Percentiles rank a stretch among this genome's conserved stretches.
Evolutionary conservation across 1,139 yeast genomes (phyloP).

Genomic region (Taphrina deformans): DNA sequence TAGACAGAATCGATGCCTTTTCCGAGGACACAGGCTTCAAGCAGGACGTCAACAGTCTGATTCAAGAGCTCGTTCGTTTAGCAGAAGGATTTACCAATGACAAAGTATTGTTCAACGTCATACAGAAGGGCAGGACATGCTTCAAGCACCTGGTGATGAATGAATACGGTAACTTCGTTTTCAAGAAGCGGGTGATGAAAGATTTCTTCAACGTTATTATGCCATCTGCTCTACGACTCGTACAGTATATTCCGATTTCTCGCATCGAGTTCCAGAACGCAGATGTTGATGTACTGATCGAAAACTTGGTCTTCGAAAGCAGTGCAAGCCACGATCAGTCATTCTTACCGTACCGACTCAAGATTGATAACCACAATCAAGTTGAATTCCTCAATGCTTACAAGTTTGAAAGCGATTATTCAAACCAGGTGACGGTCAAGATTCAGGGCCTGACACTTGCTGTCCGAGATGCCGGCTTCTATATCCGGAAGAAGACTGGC

Average conservation of each 20-base stretch:
- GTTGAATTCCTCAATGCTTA: constrained; percentile 32
- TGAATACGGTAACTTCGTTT: constrained; percentile 23
- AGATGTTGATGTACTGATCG: constrained; percentile 29
- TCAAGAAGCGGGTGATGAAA: constrained; percentile 32
- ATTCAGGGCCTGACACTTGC: constrained; percentile 20
- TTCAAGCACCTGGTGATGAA: constrained; percentile 23
- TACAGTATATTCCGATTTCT: constrained; percentile 31
- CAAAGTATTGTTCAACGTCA: constrained; percentile 2
- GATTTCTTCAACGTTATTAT: constrained; percentile 32
- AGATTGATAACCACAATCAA: constrained; percentile 25
- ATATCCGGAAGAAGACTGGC: constrained; percentile 33
- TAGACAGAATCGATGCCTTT: constrained; percentile 19
- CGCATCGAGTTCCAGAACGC: constrained; percentile 31
- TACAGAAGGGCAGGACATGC: constrained; percentile 7
- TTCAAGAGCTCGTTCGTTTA: constrained; percentile 18
- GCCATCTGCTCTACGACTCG: constrained; percentile 26
- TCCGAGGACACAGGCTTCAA: constrained; percentile 26
- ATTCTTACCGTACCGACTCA: constrained; percentile 31
- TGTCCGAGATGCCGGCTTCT: constrained; percentile 33
- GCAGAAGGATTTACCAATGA: constrained; percentile 28
- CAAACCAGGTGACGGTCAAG: constrained; percentile 20
- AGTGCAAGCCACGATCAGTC: constrained; percentile 26
- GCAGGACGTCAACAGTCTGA: constrained; percentile 23
- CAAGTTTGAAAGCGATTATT: constrained; percentile 25
- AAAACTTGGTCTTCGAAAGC: constrained; percentile 32